Percentiles rank a stretch among this genome's conserved stretches.
Conservation (phyloP, 2,329 filamentous ascomycete genomes). For the Sclerotinia nivalis region DNA sequence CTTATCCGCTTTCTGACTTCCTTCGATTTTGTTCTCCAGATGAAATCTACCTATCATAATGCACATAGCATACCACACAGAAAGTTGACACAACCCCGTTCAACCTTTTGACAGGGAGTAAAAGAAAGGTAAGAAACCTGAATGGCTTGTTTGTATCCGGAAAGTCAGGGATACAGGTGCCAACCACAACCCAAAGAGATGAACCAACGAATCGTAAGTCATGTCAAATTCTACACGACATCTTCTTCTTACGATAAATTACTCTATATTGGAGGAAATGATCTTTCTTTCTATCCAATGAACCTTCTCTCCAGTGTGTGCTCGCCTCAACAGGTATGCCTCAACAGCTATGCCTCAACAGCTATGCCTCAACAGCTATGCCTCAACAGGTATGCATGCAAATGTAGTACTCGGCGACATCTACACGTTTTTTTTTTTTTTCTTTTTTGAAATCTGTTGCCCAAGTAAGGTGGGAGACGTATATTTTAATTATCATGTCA, state of each 20-base stretch:
- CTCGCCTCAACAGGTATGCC: conserved; percentile 4
- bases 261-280: conserved; percentile 5
- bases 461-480: neutral
- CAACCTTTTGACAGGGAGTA: neutral
- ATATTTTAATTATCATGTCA: conserved; percentile 4
- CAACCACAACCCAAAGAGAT: conserved; percentile 9
- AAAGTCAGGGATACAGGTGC: conserved; percentile 6
- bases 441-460: neutral
- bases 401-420: neutral
- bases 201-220: neutral
- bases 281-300: conserved; percentile 1
- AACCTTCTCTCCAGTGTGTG: neutral
- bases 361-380: no score
- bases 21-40: conserved; percentile 1
- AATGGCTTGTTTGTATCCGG: conserved; percentile 8
- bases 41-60: neutral
- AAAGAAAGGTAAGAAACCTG: conserved; percentile 10
- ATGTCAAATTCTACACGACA: conserved; percentile 13
- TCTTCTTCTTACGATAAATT: neutral
- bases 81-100: neutral
- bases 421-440: neutral
- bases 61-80: neutral
- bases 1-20: neutral
- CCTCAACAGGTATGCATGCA: neutral
- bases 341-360: no score